phyloP scores from a whole-genome alignment of 2,329 filamentous ascomycete genomes.

The Dactylonectria macrodidyma region DNA sequence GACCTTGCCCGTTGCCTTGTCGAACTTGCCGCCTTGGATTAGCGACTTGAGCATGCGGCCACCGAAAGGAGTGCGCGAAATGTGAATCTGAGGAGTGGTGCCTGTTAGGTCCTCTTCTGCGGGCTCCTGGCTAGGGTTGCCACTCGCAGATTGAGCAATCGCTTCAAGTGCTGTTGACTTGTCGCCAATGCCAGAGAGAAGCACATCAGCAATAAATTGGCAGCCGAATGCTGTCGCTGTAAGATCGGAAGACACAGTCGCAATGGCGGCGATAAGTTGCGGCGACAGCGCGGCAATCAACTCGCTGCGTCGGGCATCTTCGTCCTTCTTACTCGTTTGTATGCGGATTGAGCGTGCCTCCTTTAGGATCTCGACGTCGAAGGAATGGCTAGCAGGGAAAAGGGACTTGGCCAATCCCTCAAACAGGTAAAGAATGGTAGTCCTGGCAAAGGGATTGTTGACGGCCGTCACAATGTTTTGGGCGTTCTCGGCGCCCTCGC shows the following conservation, averaged over 20 bases:
- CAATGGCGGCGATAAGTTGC: constrained; percentile 81
- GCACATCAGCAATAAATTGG: constrained; percentile 86
- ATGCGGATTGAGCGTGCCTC: constrained; percentile 86
- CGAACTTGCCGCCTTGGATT: constrained; percentile 90
- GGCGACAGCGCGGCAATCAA: constrained; percentile 82
- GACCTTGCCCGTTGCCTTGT: constrained; percentile 79
- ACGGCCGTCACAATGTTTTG: constrained; percentile 76
- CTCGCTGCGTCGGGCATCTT: constrained; percentile 81
- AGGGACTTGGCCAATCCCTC: constrained; percentile 75
- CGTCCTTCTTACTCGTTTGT: constrained; percentile 93
- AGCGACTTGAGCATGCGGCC: constrained; percentile 93
- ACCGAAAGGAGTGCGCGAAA: constrained; percentile 73
- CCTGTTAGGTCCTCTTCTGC: constrained; percentile 57
- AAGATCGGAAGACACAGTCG: constrained; percentile 76
- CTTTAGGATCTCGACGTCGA: constrained; percentile 78
- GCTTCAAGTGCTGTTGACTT: constrained; percentile 82
- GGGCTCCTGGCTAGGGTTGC: constrained; percentile 63
- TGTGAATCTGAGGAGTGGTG: constrained; percentile 61
- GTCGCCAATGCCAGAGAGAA: constrained; percentile 83
- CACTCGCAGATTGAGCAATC: constrained; percentile 74
- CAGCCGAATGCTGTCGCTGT: constrained; percentile 85
- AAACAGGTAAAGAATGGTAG: constrained; percentile 85
- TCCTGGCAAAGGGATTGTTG: constrained; percentile 76
- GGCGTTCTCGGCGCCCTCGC: constrained; percentile 74
- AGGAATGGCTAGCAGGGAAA: constrained; percentile 73